A percentile compares a stretch with the other conserved stretches of the same genome.
These are phyloP conservation scores for Boletus coccyginus DNA, from an alignment of 768 basidiomycete species.

Conservation along the genomic window DNA sequence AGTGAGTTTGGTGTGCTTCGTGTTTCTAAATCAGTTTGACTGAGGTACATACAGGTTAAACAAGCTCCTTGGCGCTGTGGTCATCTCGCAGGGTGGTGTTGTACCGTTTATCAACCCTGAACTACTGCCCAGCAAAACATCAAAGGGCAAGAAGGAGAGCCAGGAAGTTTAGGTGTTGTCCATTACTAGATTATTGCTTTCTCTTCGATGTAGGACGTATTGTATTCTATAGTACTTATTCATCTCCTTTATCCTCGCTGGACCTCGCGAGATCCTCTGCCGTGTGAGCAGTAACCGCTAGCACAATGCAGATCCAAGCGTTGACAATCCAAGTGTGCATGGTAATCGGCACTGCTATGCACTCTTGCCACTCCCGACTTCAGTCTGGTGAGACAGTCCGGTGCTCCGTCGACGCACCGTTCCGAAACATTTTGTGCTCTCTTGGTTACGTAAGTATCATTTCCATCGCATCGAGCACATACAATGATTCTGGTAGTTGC, in stretches of 20 bases:
- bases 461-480: too few species aligned
- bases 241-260: constrained; percentile 8
- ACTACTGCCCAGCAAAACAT: constrained; percentile 51
- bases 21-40: background rate
- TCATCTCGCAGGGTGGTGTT: constrained; percentile 65
- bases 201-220: constrained; percentile 25
- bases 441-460: too few species aligned
- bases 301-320: too few species aligned
- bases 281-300: too few species aligned
- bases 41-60: constrained; percentile 29
- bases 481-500: too few species aligned
- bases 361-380: too few species aligned
- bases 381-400: too few species aligned
- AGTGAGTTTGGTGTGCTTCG: constrained; percentile 22
- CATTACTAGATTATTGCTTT: constrained; percentile 16
- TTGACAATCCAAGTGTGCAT: too few species aligned
- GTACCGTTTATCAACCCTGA: constrained; percentile 50
- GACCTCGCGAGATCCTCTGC: background rate
- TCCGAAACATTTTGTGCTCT: too few species aligned
- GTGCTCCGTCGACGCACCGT: too few species aligned
- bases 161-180: constrained; percentile 40
- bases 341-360: too few species aligned
- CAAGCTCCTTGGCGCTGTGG: constrained; percentile 44
- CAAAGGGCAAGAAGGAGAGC: constrained; percentile 51
- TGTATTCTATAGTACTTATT: constrained; percentile 35